Evolutionary conservation across 1,139 yeast species (phyloP).

Genomic region (Meyerozyma sp.): DNA sequence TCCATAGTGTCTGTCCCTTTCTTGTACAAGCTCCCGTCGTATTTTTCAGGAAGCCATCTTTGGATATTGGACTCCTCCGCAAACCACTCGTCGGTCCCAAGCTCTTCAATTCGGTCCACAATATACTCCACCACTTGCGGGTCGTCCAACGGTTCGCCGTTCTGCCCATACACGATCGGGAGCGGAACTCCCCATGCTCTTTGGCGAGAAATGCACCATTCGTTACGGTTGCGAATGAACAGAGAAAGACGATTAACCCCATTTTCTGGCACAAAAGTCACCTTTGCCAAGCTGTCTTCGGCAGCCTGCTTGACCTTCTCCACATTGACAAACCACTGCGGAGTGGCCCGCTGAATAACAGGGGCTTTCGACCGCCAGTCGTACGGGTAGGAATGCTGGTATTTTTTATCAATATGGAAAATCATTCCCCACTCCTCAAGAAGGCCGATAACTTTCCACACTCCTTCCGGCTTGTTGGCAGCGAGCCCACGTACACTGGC

Average conservation of each 20-base stretch:
- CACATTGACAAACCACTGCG: constrained; percentile 95
- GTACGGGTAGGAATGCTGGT: constrained; percentile 84
- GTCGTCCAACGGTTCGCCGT: constrained; percentile 55
- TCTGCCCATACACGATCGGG: constrained; percentile 70
- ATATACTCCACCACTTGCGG: constrained; percentile 48
- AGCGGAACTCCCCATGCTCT: constrained; percentile 99
- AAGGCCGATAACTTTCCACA: constrained; percentile 28
- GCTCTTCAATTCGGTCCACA: constrained; percentile 46
- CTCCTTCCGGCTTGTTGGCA: constrained; percentile 59
- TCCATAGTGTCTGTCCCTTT: constrained; percentile 94
- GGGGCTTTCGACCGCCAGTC: constrained; percentile 98
- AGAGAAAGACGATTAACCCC: constrained; percentile 70
- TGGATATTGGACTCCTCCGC: constrained; percentile 42
- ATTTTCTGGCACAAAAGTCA: constrained; percentile 64
- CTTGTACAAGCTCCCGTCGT: constrained; percentile 35
- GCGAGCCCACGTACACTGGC: constrained; percentile 45
- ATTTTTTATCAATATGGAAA: constrained; percentile 41
- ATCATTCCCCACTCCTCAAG: constrained; percentile 44
- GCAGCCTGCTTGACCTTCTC: constrained; percentile 66
- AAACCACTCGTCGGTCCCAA: constrained; percentile 82
- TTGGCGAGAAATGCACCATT: constrained; percentile 98
- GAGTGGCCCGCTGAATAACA: constrained; percentile 89
- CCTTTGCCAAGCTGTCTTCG: constrained; percentile 51
- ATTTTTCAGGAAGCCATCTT: constrained; percentile 66
- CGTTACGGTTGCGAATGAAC: constrained; percentile 73